Percentiles rank a stretch among this genome's conserved stretches.
Evolutionary conservation across 768 basidiomycete genomes (phyloP).

Genomic region (Kwoniella botswanensis): DNA sequence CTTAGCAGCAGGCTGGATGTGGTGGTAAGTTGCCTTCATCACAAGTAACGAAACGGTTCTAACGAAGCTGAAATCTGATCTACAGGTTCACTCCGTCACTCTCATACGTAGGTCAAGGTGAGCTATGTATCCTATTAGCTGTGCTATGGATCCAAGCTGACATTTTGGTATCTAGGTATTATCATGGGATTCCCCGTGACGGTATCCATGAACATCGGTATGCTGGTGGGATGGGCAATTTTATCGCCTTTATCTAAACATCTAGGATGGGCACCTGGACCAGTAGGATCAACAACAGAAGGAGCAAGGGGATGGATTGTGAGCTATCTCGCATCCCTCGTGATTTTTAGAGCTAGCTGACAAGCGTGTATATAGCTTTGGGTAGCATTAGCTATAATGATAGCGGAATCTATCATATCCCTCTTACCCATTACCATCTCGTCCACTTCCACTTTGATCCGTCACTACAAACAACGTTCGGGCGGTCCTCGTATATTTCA

Average conservation of each 20-base stretch:
- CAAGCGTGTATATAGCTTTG: constrained; percentile 65
- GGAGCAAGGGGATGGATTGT: constrained; percentile 71
- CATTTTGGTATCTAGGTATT: constrained; percentile 65
- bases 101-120: constrained; percentile 91
- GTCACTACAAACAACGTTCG: constrained; percentile 36
- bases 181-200: constrained; percentile 98
- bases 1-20: constrained; percentile 85
- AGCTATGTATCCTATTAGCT: constrained; percentile 20
- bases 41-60: neutral
- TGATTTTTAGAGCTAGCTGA: neutral
- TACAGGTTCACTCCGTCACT: constrained; percentile 78
- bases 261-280: constrained; percentile 89
- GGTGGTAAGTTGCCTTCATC: constrained; percentile 63
- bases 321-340: constrained; percentile 13
- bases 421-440: constrained; percentile 74
- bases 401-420: constrained; percentile 84
- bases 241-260: constrained; percentile 85
- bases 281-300: constrained; percentile 80
- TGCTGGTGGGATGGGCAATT: constrained; percentile 95
- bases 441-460: constrained; percentile 46
- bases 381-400: constrained; percentile 94
- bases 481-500: constrained; percentile 38
- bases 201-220: constrained; percentile 90
- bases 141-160: constrained; percentile 11
- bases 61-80: neutral